A percentile compares a stretch with the other conserved stretches of the same genome.
Conservation (phyloP, 2,329 filamentous ascomycete genomes). For the Talaromyces sp. region DNA sequence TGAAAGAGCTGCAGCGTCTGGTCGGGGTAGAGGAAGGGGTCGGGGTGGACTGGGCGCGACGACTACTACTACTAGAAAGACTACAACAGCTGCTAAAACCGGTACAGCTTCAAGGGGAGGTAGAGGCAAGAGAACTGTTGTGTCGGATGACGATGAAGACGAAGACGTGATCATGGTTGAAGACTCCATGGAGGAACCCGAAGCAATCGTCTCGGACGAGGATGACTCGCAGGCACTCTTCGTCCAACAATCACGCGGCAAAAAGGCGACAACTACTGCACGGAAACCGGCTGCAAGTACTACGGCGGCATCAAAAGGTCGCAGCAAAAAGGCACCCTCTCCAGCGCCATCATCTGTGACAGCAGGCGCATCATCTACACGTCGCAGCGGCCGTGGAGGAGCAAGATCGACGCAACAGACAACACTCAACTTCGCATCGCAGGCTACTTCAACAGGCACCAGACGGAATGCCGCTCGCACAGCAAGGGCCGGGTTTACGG, state of each 20-base stretch:
- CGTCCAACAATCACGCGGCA: slow-evolving; percentile 36
- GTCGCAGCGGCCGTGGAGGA: slow-evolving; percentile 27
- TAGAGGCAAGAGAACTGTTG: slow-evolving; percentile 33
- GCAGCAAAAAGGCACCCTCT: slow-evolving; percentile 31
- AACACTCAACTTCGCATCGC: slow-evolving; percentile 45
- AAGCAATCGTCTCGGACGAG: slow-evolving; percentile 23
- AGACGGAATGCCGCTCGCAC: slow-evolving; percentile 30
- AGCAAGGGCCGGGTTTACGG: slow-evolving; percentile 34
- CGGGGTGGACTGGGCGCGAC: slow-evolving; percentile 46
- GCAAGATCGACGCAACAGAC: slow-evolving; percentile 37
- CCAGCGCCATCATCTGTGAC: slow-evolving; percentile 37
- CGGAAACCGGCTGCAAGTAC: slow-evolving; percentile 27
- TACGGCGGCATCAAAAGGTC: slow-evolving; percentile 26
- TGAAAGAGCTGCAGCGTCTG: slow-evolving; percentile 34
- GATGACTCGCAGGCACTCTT: slow-evolving; percentile 42
- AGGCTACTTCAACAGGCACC: slow-evolving; percentile 32
- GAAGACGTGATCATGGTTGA: slow-evolving; percentile 41
- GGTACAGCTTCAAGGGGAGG: slow-evolving; percentile 25
- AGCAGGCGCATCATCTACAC: slow-evolving; percentile 28
- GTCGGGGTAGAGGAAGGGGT: slow-evolving; percentile 50
- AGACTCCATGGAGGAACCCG: slow-evolving; percentile 30
- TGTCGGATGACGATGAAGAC: slow-evolving; percentile 40
- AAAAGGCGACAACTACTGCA: slow-evolving; percentile 28
- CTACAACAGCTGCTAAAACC: slow-evolving; percentile 32
- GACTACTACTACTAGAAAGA: slow-evolving; percentile 36